Conservation (phyloP, 208 protist species). For the Sergeia podlipaevii region DNA sequence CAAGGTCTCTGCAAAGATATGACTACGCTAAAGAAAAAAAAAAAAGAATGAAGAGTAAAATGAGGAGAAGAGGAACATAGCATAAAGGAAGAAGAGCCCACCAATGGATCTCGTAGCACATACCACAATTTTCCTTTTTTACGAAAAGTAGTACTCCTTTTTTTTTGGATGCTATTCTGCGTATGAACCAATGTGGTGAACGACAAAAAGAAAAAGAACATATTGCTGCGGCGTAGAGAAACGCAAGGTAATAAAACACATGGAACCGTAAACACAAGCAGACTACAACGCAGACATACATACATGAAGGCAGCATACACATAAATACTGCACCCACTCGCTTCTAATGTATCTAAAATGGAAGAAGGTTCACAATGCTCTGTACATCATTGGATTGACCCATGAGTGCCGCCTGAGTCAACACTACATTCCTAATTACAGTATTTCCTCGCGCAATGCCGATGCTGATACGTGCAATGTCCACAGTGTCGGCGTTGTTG, state of each 20-base stretch:
- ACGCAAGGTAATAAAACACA: too few species aligned
- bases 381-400: slow-evolving; percentile 49
- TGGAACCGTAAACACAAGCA: too few species aligned
- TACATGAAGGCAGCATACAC: not conserved
- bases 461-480: slow-evolving; percentile 76
- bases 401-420: slow-evolving; percentile 56
- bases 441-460: slow-evolving; percentile 72
- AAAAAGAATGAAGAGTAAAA: not conserved
- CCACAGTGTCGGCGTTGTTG: slow-evolving; percentile 55
- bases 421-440: slow-evolving; percentile 52
- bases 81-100: not conserved
- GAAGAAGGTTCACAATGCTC: slow-evolving; percentile 52
- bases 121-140: not conserved
- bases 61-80: not conserved
- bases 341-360: slow-evolving; percentile 18
- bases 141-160: too few species aligned
- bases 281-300: too few species aligned
- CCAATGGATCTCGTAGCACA: slow-evolving; percentile 3
- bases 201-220: too few species aligned
- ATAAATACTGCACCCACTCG: not conserved
- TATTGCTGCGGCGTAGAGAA: too few species aligned
- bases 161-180: too few species aligned
- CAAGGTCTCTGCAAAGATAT: too few species aligned
- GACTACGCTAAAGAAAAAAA: slow-evolving; percentile 5
- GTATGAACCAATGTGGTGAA: too few species aligned